These are phyloP conservation scores for Aspergillus eucalypticola DNA, from an alignment of 2,329 filamentous ascomycete genomes.

Conservation along the genomic window DNA sequence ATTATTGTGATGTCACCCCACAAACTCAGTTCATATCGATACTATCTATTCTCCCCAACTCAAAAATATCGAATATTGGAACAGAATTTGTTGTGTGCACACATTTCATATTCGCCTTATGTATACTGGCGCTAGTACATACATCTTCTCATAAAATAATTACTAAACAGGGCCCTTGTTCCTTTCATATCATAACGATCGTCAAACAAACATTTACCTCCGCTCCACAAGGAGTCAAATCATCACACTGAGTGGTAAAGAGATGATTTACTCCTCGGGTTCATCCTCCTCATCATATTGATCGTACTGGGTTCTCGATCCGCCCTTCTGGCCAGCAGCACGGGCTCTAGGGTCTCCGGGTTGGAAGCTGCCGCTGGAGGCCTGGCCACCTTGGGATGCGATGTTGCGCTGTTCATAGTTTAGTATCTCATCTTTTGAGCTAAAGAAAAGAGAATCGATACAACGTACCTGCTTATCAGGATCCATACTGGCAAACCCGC, in stretches of 20 bases:
- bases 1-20: not conserved
- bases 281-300: not conserved
- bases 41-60: not conserved
- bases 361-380: constrained; percentile 57
- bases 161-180: too few relatives aligned
- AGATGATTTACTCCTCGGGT: not conserved
- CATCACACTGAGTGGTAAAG: not conserved
- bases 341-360: constrained; percentile 54
- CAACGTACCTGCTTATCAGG: constrained; percentile 26
- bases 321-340: constrained; percentile 50
- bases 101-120: too few relatives aligned
- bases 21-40: not conserved
- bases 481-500: constrained; percentile 34
- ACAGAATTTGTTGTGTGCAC: too few relatives aligned
- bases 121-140: too few relatives aligned
- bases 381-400: constrained; percentile 57
- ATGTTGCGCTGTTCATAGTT: constrained; percentile 46
- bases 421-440: too few relatives aligned
- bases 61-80: not conserved
- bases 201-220: not conserved
- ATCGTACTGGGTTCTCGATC: constrained; percentile 4
- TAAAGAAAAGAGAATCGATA: too few relatives aligned
- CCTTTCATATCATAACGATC: not conserved
- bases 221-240: not conserved
- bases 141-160: too few relatives aligned